These are phyloP conservation scores for Chernovozyma sophiae-reginae DNA, from an alignment of 1,139 yeast species.

Conservation along the genomic window DNA sequence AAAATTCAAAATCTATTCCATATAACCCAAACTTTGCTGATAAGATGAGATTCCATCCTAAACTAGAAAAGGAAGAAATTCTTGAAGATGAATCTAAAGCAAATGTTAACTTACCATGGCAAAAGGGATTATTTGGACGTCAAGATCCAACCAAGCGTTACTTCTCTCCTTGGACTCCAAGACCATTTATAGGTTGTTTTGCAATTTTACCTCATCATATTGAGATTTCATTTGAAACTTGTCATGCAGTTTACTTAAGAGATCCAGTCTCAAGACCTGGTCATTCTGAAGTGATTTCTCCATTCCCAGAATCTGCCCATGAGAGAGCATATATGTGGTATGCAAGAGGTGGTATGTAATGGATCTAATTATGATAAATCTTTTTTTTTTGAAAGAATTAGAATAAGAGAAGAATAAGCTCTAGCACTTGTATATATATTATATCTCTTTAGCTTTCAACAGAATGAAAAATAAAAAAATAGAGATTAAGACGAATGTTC, in stretches of 20 bases:
- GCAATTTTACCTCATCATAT: conserved; percentile 89
- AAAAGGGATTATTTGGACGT: conserved; percentile 73
- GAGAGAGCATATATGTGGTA: conserved; percentile 97
- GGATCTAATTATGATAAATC: not conserved
- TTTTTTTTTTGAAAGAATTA: no score
- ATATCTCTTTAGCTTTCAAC: no score
- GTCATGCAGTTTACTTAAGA: conserved; percentile 92
- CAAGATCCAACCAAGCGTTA: conserved; percentile 71
- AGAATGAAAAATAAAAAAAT: no score
- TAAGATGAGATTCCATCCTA: conserved; percentile 45
- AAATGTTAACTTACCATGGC: conserved; percentile 65
- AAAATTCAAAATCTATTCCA: conserved; percentile 28
- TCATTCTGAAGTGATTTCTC: conserved; percentile 91
- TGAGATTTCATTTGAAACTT: conserved; percentile 83
- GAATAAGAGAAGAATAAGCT: not conserved
- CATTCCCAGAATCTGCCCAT: conserved; percentile 78
- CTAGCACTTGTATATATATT: conserved; percentile 4
- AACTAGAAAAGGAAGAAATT: conserved; percentile 50
- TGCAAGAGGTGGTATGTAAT: conserved; percentile 67
- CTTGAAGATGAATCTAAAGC: conserved; percentile 53
- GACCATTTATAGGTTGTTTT: conserved; percentile 89
- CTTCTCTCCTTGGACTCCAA: conserved; percentile 96
- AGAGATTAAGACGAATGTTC: no score
- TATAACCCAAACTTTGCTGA: conserved; percentile 58
- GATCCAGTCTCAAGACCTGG: conserved; percentile 98